phyloP scores from a whole-genome alignment of 768 basidiomycete genomes.

The Suillus paluster region DNA sequence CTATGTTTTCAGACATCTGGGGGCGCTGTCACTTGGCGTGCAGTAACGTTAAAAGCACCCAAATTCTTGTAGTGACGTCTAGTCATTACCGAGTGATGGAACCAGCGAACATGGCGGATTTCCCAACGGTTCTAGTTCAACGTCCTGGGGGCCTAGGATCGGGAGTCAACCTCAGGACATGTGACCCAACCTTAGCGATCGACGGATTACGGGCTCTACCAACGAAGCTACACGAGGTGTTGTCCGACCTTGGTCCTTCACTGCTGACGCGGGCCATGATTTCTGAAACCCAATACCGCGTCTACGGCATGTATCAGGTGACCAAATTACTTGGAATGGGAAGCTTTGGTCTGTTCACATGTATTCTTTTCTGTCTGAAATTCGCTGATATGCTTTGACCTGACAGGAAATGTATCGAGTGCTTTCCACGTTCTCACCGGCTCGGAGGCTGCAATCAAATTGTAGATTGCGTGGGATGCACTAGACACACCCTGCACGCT shows the following conservation, averaged over 20 bases:
- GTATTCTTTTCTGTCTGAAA: background rate
- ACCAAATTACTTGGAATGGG: background rate
- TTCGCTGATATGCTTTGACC: background rate
- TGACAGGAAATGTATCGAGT: slow-evolving; percentile 14
- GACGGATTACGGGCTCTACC: background rate
- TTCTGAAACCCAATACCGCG: too few species aligned
- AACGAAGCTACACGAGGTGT: background rate
- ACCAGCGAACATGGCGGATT: slow-evolving; percentile 1
- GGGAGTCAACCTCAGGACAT: background rate
- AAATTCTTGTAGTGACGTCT: slow-evolving; percentile 11
- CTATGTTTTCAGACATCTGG: background rate
- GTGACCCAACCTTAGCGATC: background rate
- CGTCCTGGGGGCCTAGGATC: background rate
- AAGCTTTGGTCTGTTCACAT: slow-evolving; percentile 6
- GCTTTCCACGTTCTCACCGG: slow-evolving; percentile 17
- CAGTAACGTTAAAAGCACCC: background rate
- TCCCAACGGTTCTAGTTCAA: slow-evolving; percentile 2
- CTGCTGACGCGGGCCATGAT: too few species aligned
- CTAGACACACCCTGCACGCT: slow-evolving; percentile 5
- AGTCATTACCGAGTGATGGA: background rate
- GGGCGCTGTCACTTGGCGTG: background rate
- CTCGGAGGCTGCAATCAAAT: slow-evolving; percentile 22
- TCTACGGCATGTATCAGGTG: slow-evolving; percentile 2
- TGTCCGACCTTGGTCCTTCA: background rate
- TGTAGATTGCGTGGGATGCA: background rate